Base-by-base conservation (phyloP, 1,139 yeast genomes). In the Taphrina populina region DNA sequence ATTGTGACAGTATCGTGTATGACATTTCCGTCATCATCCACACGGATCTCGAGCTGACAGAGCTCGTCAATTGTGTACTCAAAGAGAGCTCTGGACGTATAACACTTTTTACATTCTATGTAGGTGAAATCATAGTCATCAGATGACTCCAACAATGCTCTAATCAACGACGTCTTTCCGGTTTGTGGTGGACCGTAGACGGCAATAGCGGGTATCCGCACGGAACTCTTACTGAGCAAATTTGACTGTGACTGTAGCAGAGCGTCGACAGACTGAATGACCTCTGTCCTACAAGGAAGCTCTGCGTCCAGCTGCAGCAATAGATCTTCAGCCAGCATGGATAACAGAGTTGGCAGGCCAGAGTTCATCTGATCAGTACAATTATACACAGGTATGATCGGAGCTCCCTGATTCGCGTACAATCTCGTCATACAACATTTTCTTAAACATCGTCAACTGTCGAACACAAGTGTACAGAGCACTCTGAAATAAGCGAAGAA, bases 41-140 rank as follows among this genome's bases (percentile, higher is more conserved):
- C 36, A 13, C 8, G 8, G 2, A 39, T 24, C 1, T 37, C 33
- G 3, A 5, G 5, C 10, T 11, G 13, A 4, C n/a, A 8, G 1
- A 49, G 32, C 32, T 34, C 49, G 34, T 43, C 56, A 6, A 52
- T n/a, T 10, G 36, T 27, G 21, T 35, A 17, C 32, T 52, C 56
- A 26, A 20, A 52, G 11, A 52, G 20, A 2, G 49, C 17, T 13
- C 49, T 36, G 4, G 20, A 24, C 13, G 56, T 29, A 5, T 41
- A 34, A 21, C 49, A 41, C 20, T 33, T 30, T 17, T 32, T 26
- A 13, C 39, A 21, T 13, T 52, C 49, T 21, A 52, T 40, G 20
- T 19, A 36, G 15, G 36, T 11, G 24, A 26, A 36, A 6, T 47
- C 21, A 33, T 30, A 32, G 6, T 30, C 19, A 15, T 40, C 49